Base-by-base conservation (phyloP, 345 rosid genomes). In the Brassica juncea region DNA sequence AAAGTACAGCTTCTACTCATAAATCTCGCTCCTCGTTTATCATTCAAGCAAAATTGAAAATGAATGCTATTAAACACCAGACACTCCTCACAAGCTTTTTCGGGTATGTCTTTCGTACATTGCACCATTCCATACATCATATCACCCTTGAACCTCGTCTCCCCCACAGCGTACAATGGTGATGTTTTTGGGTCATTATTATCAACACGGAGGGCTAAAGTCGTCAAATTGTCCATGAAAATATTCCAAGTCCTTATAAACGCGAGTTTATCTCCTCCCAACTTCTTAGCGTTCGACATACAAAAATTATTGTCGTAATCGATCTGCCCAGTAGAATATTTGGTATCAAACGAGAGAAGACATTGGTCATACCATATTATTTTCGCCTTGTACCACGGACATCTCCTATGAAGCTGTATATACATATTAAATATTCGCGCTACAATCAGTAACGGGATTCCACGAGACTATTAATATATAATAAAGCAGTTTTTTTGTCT, bases 61-160 rank as follows among this genome's bases (percentile, higher is more conserved):
- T 82, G 76, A 4, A 49, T 49, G 55, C 83, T 62, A 0, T 77
- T 76, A 4, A 32, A 68, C 14, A 75, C 80, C 0, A 86, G 76
- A 71, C 93, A 85, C 49, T 49, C 62, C 80, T 67, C 70, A 59
- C 93, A 89, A 57, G 42, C 77, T 4, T 10, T 4, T 0, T 9
- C 5, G 10, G 86, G 75, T 28, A 89, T 9, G 27, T 87, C 91
- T 64, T 89, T 74, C 0, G 86, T 85, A 65, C 93, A 89, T 49
- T 88, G 88, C 37, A 81, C 82, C 83, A 88, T 59, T 49, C 90
- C 94, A 37, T 86, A 86, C 3, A 88, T 62, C 82, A 7, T 72
- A 6, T 59, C 16, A 4, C 7, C 44, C n/a, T 31, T 65, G 6
- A 59, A 72, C 81, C 49, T 57, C 78, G 9, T 62, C 86, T 35